phyloP scores from a whole-genome alignment of 495 filamentous ascomycete genomes.

The Aspergillus cavernicola region DNA sequence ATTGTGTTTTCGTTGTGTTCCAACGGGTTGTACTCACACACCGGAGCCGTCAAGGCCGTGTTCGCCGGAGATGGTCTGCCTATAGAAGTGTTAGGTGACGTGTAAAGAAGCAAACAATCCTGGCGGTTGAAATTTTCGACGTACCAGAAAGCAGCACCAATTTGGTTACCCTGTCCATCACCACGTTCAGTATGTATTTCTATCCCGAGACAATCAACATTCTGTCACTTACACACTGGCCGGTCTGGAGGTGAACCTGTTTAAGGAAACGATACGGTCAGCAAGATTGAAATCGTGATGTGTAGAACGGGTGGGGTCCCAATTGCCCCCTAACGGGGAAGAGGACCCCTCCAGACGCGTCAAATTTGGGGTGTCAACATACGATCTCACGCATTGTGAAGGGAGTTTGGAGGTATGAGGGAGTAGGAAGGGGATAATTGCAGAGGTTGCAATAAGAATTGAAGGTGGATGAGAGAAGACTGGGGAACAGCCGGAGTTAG shows the following conservation, averaged over 20 bases:
- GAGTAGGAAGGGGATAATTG: slow-evolving; percentile 16
- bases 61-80: slow-evolving; percentile 97
- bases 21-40: slow-evolving; percentile 58
- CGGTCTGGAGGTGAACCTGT: slow-evolving; percentile 97
- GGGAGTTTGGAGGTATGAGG: slow-evolving; percentile 40
- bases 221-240: slow-evolving; percentile 79
- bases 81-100: slow-evolving; percentile 37
- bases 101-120: neutral
- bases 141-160: slow-evolving; percentile 99
- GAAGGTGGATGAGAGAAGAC: slow-evolving; percentile 23
- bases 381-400: slow-evolving; percentile 94
- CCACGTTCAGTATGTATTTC: slow-evolving; percentile 26
- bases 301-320: slow-evolving; percentile 41
- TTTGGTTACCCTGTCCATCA: slow-evolving; percentile 88
- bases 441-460: slow-evolving; percentile 12
- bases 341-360: slow-evolving; percentile 36
- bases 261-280: slow-evolving; percentile 34
- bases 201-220: slow-evolving; percentile 10
- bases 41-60: slow-evolving; percentile 97
- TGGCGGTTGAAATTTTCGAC: slow-evolving; percentile 27
- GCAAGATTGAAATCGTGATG: slow-evolving; percentile 25
- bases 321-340: slow-evolving; percentile 33
- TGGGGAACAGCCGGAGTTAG: slow-evolving; percentile 19
- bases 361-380: slow-evolving; percentile 45
- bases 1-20: slow-evolving; percentile 10